These are phyloP conservation scores for Fusarium ramigenum DNA, from an alignment of 2,329 filamentous ascomycete genomes.

Conservation along the genomic window DNA sequence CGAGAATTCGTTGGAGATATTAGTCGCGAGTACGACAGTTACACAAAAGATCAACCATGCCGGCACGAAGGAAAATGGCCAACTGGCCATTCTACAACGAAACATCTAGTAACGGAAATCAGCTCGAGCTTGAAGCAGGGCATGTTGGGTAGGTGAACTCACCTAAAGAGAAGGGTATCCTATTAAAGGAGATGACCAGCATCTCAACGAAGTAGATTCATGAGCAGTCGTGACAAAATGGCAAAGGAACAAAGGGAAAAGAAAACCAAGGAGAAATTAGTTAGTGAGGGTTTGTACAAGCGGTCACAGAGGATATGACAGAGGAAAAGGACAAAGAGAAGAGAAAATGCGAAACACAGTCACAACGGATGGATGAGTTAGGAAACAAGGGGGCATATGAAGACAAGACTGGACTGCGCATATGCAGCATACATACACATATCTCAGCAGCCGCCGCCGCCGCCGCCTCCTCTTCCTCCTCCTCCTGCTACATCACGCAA, in stretches of 20 bases:
- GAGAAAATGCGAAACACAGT: slow-evolving; percentile 30
- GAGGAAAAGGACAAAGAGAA: slow-evolving; percentile 8
- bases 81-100: slow-evolving; percentile 55
- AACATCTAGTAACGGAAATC: slow-evolving; percentile 49
- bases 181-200: slow-evolving; percentile 48
- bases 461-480: slow-evolving; percentile 3
- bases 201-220: slow-evolving; percentile 47
- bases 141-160: not conserved
- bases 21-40: slow-evolving; percentile 42
- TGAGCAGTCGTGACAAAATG: slow-evolving; percentile 29
- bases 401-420: not conserved
- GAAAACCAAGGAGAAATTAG: slow-evolving; percentile 7
- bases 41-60: slow-evolving; percentile 46
- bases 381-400: slow-evolving; percentile 33
- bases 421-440: slow-evolving; percentile 2
- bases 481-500: slow-evolving; percentile 7
- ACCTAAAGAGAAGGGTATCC: slow-evolving; percentile 41
- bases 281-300: slow-evolving; percentile 7
- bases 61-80: slow-evolving; percentile 45
- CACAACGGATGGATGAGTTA: slow-evolving; percentile 7
- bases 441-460: slow-evolving; percentile 22
- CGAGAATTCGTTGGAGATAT: slow-evolving; percentile 51
- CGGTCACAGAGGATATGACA: slow-evolving; percentile 21
- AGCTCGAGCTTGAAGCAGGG: not conserved
- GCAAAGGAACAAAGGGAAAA: slow-evolving; percentile 28